Evolutionary conservation across 345 rosid species (phyloP).

Genomic region (Hibiscus tridactylites): DNA sequence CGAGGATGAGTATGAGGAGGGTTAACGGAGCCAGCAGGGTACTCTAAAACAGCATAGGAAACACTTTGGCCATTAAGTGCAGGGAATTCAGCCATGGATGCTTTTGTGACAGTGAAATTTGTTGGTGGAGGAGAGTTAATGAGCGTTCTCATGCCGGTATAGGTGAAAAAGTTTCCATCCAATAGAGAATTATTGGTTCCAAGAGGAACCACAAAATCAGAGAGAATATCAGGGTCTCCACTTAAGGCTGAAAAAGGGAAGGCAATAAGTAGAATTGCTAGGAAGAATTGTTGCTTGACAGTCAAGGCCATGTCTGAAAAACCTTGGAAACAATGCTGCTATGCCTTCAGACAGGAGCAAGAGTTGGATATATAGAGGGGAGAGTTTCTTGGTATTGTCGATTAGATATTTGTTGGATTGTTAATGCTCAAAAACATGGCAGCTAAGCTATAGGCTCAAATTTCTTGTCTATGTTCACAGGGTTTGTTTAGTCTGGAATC

Average conservation of each 20-base stretch:
- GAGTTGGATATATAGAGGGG: neutral
- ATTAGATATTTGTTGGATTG: neutral
- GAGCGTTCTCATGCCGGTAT: neutral
- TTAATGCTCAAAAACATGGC: neutral
- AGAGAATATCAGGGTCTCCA: slow-evolving; percentile 1
- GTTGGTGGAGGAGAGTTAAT: neutral
- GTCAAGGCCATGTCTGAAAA: neutral
- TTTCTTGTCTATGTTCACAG: slow-evolving; percentile 1
- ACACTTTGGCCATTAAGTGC: slow-evolving; percentile 13
- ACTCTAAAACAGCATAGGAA: neutral
- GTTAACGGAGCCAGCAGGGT: neutral
- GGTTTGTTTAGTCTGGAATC: neutral
- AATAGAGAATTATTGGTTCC: neutral
- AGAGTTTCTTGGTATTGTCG: neutral
- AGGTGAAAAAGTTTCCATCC: slow-evolving; percentile 3
- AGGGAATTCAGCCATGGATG: slow-evolving; percentile 11
- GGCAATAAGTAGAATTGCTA: neutral
- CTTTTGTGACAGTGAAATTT: slow-evolving; percentile 2
- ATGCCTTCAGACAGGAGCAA: neutral
- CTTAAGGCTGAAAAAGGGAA: neutral
- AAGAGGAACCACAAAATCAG: slow-evolving; percentile 1
- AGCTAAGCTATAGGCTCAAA: neutral
- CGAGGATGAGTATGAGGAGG: slow-evolving; percentile 13
- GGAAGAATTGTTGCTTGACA: neutral
- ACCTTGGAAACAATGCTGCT: neutral